A percentile compares a stretch with the other conserved stretches of the same genome.
These are phyloP conservation scores for Pyrus bretschneideri DNA, from an alignment of 306 rosid genomes.

Conservation along the genomic window DNA sequence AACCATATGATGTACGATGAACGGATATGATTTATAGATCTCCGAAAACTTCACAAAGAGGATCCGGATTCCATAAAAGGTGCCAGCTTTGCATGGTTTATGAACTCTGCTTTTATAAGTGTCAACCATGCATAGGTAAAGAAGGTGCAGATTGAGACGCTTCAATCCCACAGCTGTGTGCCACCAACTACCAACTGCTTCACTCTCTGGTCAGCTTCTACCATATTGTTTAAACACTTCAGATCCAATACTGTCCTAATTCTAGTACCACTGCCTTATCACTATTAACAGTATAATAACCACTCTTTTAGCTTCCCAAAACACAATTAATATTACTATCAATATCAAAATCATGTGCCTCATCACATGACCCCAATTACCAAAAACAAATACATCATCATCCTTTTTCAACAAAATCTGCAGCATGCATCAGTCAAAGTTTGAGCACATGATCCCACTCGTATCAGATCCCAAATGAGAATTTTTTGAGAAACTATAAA, in stretches of 20 bases:
- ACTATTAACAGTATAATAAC: conserved; percentile 11
- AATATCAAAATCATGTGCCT: conserved; percentile 47
- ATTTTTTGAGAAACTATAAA: not conserved
- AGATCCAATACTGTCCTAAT: conserved; percentile 16
- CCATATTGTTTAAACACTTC: not conserved
- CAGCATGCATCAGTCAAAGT: conserved; percentile 30
- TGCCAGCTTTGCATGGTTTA: conserved; percentile 1
- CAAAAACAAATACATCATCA: not conserved
- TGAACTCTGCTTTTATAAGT: not conserved
- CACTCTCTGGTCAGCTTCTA: not conserved
- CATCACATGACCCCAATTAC: conserved; percentile 37
- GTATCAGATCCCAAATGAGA: conserved; percentile 39
- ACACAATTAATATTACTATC: conserved; percentile 6
- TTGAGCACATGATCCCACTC: conserved; percentile 56
- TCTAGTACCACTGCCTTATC: conserved; percentile 5
- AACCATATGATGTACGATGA: too few relatives aligned
- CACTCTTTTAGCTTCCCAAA: conserved; percentile 22
- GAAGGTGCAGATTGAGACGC: not conserved
- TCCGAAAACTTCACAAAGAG: conserved; percentile 3
- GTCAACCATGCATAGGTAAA: not conserved
- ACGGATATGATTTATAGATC: not conserved
- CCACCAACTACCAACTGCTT: not conserved
- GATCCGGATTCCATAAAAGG: not conserved
- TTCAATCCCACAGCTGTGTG: not conserved
- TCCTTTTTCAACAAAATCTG: conserved; percentile 20